Evolutionary conservation across 192 early-diverging fungal species (phyloP), one percentile per base, ranked within the genome.

Genomic region (Gamsiella multidivaricata): DNA sequence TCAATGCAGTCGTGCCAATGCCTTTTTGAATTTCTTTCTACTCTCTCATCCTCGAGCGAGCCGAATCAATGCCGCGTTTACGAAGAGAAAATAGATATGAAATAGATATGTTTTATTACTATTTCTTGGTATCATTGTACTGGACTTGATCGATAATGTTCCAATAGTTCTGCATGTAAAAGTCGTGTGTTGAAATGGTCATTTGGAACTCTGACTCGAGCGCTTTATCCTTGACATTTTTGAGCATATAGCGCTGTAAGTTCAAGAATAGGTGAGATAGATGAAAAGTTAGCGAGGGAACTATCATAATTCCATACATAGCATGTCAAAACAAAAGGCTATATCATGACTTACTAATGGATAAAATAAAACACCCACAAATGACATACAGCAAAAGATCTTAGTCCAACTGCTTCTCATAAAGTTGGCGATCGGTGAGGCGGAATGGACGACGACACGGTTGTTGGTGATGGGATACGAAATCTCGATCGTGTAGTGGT

Each of bases 181-280:
- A 80, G 3, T 80, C 70, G 9, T 29, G 28, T 5, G 71, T 55
- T 1, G 65, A 58, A 37, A 83, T 68, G 43, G 62, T 67, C 76
- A 83, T 75, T 32, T 63, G 15, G 39, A 83, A 83, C 49, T 80
- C 67, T 55, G 76, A 80, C 42, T 62, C 52, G 18, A 83, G 26
- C 6, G 54, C 45, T 45, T 66, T 68, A 18, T 76, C 65, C 34
- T 68, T 67, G 41, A 62, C 64, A 8, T 59, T 57, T 23, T 71
- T 83, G 36, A 62, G 62, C 31, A 58, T 62, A n/a, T 80, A 66
- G 23, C 73, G 58, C 73, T 76, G 57, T 36, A 25, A 26, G n/a
- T 37, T 18, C n/a, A 54, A 18, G 5, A 54, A 20, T 15, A 43
- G 20, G 14, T 26, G n/a, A 2, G 26, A 3, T 9, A 39, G 22